Conservation (phyloP, 1,284 basidiomycete species). For the Microstroma glucosiphilum region DNA sequence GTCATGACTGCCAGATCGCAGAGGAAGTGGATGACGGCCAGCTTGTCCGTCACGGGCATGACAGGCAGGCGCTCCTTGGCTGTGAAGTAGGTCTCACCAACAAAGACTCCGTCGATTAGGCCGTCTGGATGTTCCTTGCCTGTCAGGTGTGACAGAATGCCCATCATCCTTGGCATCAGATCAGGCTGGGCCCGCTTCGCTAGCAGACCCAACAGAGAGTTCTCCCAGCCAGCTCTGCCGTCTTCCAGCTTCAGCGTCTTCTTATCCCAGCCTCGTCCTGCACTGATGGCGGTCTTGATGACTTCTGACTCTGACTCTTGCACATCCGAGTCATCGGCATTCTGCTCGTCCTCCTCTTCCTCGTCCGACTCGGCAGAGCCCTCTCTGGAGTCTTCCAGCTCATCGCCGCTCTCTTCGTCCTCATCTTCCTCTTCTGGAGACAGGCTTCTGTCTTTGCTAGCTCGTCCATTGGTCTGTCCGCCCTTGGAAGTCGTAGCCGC, state of each 20-base stretch:
- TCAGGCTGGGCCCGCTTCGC: slow-evolving; percentile 36
- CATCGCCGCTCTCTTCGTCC: slow-evolving; percentile 28
- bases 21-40: slow-evolving; percentile 78
- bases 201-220: slow-evolving; percentile 32
- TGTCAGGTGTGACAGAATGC: slow-evolving; percentile 44
- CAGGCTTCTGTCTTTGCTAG: slow-evolving; percentile 15
- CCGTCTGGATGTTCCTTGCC: slow-evolving; percentile 39
- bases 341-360: slow-evolving; percentile 8
- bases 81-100: slow-evolving; percentile 40
- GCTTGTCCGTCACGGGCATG: slow-evolving; percentile 70
- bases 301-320: slow-evolving; percentile 19
- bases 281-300: slow-evolving; percentile 24
- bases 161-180: slow-evolving; percentile 35
- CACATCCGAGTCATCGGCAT: slow-evolving; percentile 14
- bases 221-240: slow-evolving; percentile 41
- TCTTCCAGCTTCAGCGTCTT: slow-evolving; percentile 33
- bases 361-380: neutral
- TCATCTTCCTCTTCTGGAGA: slow-evolving; percentile 23
- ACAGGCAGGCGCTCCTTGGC: slow-evolving; percentile 61
- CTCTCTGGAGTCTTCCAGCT: slow-evolving; percentile 15
- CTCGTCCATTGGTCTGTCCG: slow-evolving; percentile 30
- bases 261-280: slow-evolving; percentile 38
- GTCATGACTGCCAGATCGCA: slow-evolving; percentile 83
- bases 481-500: slow-evolving; percentile 58
- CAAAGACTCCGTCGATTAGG: slow-evolving; percentile 25